These are phyloP conservation scores for Hanseniaspora vineae DNA, from an alignment of 805 yeast genomes.

Conservation along the genomic window DNA sequence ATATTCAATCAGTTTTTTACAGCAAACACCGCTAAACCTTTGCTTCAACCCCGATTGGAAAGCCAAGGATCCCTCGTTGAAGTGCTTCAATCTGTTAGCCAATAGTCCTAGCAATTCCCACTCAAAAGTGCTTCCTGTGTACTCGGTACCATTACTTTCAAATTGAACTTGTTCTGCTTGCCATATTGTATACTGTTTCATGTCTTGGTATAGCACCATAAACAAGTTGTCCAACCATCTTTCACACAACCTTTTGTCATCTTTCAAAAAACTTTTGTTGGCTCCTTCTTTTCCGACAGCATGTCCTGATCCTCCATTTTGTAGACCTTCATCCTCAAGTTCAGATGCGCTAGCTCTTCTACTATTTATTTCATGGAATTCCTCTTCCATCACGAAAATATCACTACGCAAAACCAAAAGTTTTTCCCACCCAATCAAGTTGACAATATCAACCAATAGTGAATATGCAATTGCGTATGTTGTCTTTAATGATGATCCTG, in stretches of 20 bases:
- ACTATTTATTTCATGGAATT: slow-evolving; percentile 24
- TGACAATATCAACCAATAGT: slow-evolving; percentile 50
- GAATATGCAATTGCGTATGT: slow-evolving; percentile 47
- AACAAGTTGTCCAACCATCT: slow-evolving; percentile 70
- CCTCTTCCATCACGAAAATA: slow-evolving; percentile 59
- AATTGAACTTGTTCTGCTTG: slow-evolving; percentile 83
- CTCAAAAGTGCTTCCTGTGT: slow-evolving; percentile 66
- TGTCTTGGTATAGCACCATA: slow-evolving; percentile 58
- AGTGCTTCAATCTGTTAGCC: slow-evolving; percentile 75
- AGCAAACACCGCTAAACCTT: slow-evolving; percentile 71
- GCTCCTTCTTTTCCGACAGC: slow-evolving; percentile 1
- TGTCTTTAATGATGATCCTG: slow-evolving; percentile 54
- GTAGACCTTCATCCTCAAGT: no score
- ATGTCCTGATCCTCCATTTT: background rate
- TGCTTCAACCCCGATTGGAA: slow-evolving; percentile 57
- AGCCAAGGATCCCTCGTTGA: slow-evolving; percentile 78
- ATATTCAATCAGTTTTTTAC: slow-evolving; percentile 57
- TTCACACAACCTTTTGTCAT: slow-evolving; percentile 48
- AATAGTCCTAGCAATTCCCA: slow-evolving; percentile 89
- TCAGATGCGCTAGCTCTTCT: background rate
- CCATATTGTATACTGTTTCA: slow-evolving; percentile 81
- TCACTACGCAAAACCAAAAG: slow-evolving; percentile 44
- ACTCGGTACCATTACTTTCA: slow-evolving; percentile 74
- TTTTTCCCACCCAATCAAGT: slow-evolving; percentile 62
- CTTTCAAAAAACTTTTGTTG: background rate